A percentile compares a stretch with the other conserved stretches of the same genome.
Evolutionary conservation across 1,139 yeast species (phyloP).

Genomic region (Lizanozyma gosingica): DNA sequence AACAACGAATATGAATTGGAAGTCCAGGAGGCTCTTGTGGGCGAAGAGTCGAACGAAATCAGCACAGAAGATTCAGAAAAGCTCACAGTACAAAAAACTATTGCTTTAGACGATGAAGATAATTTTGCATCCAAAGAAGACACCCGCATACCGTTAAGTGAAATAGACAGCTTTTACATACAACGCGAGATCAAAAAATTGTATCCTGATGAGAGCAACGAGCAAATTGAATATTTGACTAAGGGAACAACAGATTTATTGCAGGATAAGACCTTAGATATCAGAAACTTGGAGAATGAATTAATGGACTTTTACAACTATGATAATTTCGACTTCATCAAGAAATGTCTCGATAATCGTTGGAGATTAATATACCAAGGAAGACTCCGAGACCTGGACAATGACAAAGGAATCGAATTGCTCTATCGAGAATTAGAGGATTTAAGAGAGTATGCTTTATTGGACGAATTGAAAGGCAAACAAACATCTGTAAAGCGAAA

Average conservation of each 20-base stretch:
- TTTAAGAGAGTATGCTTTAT: conserved; percentile 1
- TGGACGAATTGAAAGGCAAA: conserved; percentile 8
- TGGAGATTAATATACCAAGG: conserved; percentile 48
- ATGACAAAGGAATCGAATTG: conserved; percentile 20
- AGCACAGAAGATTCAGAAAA: background rate
- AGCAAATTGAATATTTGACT: conserved; percentile 11
- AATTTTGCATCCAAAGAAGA: conserved; percentile 1
- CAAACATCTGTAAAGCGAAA: background rate
- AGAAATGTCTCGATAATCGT: conserved; percentile 43
- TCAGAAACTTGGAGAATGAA: conserved; percentile 41
- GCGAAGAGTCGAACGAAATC: conserved; percentile 9
- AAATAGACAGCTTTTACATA: conserved; percentile 17
- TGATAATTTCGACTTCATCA: conserved; percentile 42
- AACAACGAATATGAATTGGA: conserved; percentile 17
- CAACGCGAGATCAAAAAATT: conserved; percentile 14
- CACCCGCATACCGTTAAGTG: conserved; percentile 10
- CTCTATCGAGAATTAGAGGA: conserved; percentile 13
- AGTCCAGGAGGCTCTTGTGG: conserved; percentile 15
- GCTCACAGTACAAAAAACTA: conserved; percentile 1
- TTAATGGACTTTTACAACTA: conserved; percentile 43
- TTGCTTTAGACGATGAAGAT: background rate
- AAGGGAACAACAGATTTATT: conserved; percentile 11
- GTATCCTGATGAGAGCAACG: conserved; percentile 7
- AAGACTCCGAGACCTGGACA: conserved; percentile 27
- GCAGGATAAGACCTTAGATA: conserved; percentile 15